Evolutionary conservation across 2,329 filamentous ascomycete species (phyloP).

Genomic region (Piedraia hortae): DNA sequence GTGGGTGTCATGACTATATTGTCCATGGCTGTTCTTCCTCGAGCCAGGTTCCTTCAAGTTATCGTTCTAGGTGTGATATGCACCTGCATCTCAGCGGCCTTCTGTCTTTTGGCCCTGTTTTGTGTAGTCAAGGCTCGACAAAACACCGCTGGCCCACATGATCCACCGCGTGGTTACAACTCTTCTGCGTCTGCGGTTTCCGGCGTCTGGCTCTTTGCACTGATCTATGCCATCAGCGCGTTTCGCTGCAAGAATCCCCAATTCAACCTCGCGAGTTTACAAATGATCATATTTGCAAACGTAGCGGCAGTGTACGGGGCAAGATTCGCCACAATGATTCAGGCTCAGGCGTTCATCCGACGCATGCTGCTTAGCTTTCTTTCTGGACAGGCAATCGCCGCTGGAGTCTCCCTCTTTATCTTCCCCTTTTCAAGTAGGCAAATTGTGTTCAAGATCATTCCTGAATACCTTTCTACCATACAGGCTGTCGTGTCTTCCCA

Average conservation of each 20-base stretch:
- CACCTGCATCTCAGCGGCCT: slow-evolving; percentile 30
- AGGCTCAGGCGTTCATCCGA: slow-evolving; percentile 25
- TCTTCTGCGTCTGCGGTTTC: slow-evolving; percentile 44
- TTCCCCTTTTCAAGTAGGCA: slow-evolving; percentile 37
- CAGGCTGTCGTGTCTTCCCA: slow-evolving; percentile 32
- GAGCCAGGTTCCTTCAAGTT: slow-evolving; percentile 44
- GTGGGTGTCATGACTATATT: slow-evolving; percentile 37
- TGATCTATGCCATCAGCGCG: slow-evolving; percentile 39
- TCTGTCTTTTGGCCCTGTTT: slow-evolving; percentile 34
- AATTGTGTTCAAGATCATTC: slow-evolving; percentile 35
- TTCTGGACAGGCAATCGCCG: slow-evolving; percentile 34
- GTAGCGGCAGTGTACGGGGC: slow-evolving; percentile 35
- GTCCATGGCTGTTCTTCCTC: slow-evolving; percentile 35
- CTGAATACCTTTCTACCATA: slow-evolving; percentile 30
- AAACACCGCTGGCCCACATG: slow-evolving; percentile 21
- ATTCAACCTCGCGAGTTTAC: slow-evolving; percentile 38
- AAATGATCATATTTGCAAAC: slow-evolving; percentile 41
- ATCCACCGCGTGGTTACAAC: slow-evolving; percentile 26
- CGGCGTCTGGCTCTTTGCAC: slow-evolving; percentile 42
- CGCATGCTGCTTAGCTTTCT: slow-evolving; percentile 33
- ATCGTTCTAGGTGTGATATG: slow-evolving; percentile 30
- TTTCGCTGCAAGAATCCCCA: slow-evolving; percentile 38
- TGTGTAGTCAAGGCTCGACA: slow-evolving; percentile 34
- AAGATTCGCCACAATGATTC: slow-evolving; percentile 26
- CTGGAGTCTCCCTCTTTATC: slow-evolving; percentile 34